Evolutionary conservation across 1,139 yeast genomes (phyloP), one percentile per base, ranked within the genome.

Genomic region (Suhomyces coccinellae): DNA sequence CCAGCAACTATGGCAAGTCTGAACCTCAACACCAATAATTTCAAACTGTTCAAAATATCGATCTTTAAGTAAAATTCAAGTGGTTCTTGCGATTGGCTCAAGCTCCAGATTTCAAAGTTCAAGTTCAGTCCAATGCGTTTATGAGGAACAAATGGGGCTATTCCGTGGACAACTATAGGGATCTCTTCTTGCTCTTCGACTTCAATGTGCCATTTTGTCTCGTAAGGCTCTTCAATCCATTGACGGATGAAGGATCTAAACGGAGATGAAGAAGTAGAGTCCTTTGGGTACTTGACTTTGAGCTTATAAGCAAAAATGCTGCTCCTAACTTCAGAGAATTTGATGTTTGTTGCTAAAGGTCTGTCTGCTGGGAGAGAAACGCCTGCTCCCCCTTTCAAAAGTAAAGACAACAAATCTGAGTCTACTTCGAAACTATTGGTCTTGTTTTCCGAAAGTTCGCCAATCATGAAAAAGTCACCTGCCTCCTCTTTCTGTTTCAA

Each of bases 121-220:
- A 78, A 43, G 6, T 68, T 69, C 34, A 57, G 52, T 11, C 62
- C 53, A 6, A 49, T 40, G 9, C 57, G 53, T 33, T 62, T 62
- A 50, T 77, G 77, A 3, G 95, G 93, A 9, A 87, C 78, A 59
- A 73, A 90, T 1, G 97, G 97, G 0, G 95, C 84, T 26, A 83
- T 75, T n/a, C 88, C 87, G 59, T 87, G 95, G 58, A 83, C 70
- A 13, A 75, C 69, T 37, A 80, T 58, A 53, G 69, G 64, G 32
- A 75, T 54, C 33, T 62, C 52, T 52, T 60, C 35, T 16, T 49
- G 44, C 36, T 62, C 55, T 5, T 67, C 62, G 1, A 80, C 54
- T 43, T 82, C 72, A 6, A 83, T 63, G 55, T 82, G 85, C 87
- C 93, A 88, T 62, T 88, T 89, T 0, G 87, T 77, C 61, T 90